Percentiles rank a stretch among this genome's conserved stretches.
Conservation (phyloP, 2,329 filamentous ascomycete genomes). For the Metarhizium anisopliae region DNA sequence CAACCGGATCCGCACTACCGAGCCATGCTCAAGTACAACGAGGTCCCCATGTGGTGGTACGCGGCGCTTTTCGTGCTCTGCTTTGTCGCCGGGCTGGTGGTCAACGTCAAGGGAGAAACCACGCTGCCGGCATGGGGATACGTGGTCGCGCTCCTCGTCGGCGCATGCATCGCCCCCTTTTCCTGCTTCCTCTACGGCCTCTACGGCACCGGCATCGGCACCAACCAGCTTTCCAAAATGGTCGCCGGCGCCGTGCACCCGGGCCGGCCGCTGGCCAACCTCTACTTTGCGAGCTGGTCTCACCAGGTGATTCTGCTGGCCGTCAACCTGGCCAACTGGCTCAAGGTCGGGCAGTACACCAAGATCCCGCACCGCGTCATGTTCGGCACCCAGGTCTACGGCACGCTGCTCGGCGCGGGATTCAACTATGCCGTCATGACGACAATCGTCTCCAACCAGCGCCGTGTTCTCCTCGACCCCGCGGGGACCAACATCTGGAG, state of each 20-base stretch:
- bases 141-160: conserved; percentile 23
- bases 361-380: conserved; percentile 32
- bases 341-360: conserved; percentile 49
- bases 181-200: conserved; percentile 35
- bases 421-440: conserved; percentile 39
- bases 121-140: conserved; percentile 28
- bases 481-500: conserved; percentile 37
- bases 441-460: conserved; percentile 32
- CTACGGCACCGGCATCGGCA: conserved; percentile 41
- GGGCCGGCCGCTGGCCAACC: conserved; percentile 42
- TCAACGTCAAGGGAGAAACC: conserved; percentile 24
- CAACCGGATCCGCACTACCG: conserved; percentile 42
- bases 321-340: conserved; percentile 40
- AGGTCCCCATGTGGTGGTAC: conserved; percentile 30
- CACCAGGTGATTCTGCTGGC: conserved; percentile 45
- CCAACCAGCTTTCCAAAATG: conserved; percentile 45
- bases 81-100: conserved; percentile 25
- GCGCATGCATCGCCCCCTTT: conserved; percentile 4
- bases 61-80: conserved; percentile 18
- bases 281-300: conserved; percentile 51
- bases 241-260: conserved; percentile 42
- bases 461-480: conserved; percentile 29
- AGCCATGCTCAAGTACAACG: conserved; percentile 45
- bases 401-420: conserved; percentile 29
- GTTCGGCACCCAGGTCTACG: conserved; percentile 28